phyloP scores from a whole-genome alignment of 768 basidiomycete genomes.

The Mycena vitilis region DNA sequence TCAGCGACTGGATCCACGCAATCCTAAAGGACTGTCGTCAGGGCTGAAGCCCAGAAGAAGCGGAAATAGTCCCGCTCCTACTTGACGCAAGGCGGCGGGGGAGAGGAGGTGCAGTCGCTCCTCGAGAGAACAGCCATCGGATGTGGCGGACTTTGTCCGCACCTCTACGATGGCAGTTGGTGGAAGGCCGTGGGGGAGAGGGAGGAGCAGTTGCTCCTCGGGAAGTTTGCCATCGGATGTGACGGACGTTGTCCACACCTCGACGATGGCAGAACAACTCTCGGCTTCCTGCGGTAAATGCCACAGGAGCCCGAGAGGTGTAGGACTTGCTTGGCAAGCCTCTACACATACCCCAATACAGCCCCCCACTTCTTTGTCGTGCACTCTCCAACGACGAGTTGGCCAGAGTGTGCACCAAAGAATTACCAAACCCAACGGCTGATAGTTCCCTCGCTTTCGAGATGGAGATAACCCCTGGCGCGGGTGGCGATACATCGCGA shows the following conservation, averaged over 20 bases:
- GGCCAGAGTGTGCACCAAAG: neutral
- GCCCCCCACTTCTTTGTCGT: constrained; percentile 1
- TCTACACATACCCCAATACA: neutral
- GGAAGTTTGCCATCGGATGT: no score
- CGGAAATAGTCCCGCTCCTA: no score
- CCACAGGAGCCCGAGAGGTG: neutral
- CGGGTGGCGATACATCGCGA: neutral
- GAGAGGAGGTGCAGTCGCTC: no score
- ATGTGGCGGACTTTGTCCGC: neutral
- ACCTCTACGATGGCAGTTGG: neutral
- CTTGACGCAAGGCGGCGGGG: no score
- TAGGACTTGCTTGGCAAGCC: neutral
- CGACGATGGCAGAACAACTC: no score
- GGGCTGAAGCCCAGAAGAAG: no score
- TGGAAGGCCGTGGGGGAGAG: no score
- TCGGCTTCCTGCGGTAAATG: neutral
- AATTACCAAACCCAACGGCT: constrained; percentile 4
- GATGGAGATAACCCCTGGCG: neutral
- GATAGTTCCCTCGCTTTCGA: no score
- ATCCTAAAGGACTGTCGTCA: no score
- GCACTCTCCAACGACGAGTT: neutral
- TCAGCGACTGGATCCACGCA: no score
- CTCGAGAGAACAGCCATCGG: neutral
- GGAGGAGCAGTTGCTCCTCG: no score
- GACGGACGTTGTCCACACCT: no score